These are phyloP conservation scores for Rhodotorula mucilaginosa DNA, from an alignment of 1,284 basidiomycete genomes.

Conservation along the genomic window DNA sequence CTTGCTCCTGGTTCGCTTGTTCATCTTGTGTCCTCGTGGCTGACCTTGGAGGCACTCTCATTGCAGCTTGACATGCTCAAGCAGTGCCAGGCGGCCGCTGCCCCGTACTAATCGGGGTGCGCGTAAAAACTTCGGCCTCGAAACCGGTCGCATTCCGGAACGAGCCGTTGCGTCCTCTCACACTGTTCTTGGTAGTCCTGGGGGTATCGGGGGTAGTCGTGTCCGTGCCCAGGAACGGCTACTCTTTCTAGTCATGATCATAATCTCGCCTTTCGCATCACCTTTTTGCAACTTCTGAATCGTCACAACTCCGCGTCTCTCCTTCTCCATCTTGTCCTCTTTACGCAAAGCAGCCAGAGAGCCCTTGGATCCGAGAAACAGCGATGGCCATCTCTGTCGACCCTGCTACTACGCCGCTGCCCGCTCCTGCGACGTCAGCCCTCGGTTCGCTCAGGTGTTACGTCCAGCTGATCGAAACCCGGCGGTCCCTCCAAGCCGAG, in stretches of 20 bases:
- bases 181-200: no score
- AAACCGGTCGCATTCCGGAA: not conserved
- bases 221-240: no score
- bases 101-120: slow-evolving; percentile 47
- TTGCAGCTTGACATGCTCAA: slow-evolving; percentile 47
- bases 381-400: slow-evolving; percentile 12
- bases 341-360: no score
- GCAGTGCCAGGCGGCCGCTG: slow-evolving; percentile 54
- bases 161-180: no score
- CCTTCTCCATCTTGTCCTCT: not conserved
- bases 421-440: not conserved
- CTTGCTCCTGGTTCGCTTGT: not conserved
- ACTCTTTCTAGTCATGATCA: no score
- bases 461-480: slow-evolving; percentile 19
- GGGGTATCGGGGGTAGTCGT: no score
- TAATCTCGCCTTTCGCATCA: not conserved
- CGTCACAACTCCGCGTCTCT: not conserved
- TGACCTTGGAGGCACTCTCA: not conserved
- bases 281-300: not conserved
- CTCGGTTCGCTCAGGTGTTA: slow-evolving; percentile 20
- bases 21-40: slow-evolving; percentile 47
- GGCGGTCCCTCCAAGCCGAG: slow-evolving; percentile 27
- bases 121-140: not conserved
- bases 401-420: not conserved
- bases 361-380: no score